Percentiles rank a stretch among this genome's conserved stretches.
These are phyloP conservation scores for Kuraishia cidri DNA, from an alignment of 805 yeast species.

Conservation along the genomic window DNA sequence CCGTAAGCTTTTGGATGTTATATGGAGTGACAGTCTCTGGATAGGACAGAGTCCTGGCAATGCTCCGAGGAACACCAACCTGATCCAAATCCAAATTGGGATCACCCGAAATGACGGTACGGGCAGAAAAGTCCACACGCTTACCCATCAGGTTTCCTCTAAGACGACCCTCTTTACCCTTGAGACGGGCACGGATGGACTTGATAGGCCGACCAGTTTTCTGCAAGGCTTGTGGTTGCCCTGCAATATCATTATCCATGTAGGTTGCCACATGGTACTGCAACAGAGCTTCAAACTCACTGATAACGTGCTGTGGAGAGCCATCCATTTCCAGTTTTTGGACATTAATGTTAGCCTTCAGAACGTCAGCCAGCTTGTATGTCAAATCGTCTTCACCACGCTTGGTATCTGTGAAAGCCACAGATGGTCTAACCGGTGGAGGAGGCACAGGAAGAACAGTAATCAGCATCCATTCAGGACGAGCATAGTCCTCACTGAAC, in stretches of 20 bases:
- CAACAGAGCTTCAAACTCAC: conserved; percentile 89
- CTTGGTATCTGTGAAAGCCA: conserved; percentile 95
- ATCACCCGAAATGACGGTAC: conserved; percentile 99
- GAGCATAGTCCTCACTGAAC: conserved; percentile 89
- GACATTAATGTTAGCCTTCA: conserved; percentile 96
- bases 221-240: conserved; percentile 98
- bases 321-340: conserved; percentile 97
- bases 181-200: conserved; percentile 97
- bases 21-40: conserved; percentile 98
- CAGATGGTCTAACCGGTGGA: conserved; percentile 98
- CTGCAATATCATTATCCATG: conserved; percentile 99
- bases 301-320: conserved; percentile 96
- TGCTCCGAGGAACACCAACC: conserved; percentile 97
- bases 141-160: conserved; percentile 99
- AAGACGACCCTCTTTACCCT: conserved; percentile 98
- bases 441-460: conserved; percentile 99
- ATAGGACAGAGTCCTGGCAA: conserved; percentile 90
- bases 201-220: conserved; percentile 98
- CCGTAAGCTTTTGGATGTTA: conserved; percentile 89
- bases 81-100: conserved; percentile 96
- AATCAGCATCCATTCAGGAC: conserved; percentile 97
- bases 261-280: conserved; percentile 99
- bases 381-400: conserved; percentile 99
- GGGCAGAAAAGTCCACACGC: conserved; percentile 99
- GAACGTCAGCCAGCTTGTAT: conserved; percentile 90